Evolutionary conservation across 306 rosid species (phyloP), one percentile per base, ranked within the genome.

Genomic region (Cucurbita pepo): DNA sequence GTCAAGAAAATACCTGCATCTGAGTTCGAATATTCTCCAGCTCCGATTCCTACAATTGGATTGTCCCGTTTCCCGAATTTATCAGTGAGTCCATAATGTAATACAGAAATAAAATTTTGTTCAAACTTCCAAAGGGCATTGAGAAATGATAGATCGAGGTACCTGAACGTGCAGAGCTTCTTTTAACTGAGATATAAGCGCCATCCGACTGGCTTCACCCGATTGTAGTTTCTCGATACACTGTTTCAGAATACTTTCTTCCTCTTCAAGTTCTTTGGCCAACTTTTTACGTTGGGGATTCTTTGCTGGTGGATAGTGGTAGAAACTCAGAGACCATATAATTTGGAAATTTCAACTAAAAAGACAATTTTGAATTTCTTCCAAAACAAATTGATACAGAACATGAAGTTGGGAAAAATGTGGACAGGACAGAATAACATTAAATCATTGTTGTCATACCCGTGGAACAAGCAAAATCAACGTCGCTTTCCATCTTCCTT

Each of bases 91-190:
- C 56, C 38, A 53, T 55, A 36, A 22, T 9, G 78, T 67, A 70
- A 19, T 56, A 55, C 72, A 81, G 30, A 18, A 25, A 30, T 18
- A 59, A 21, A 66, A 53, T 77, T 58, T 77, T 36, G 48, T 43
- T 74, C 43, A 6, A 48, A 48, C 53, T 48, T 48, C 16, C 47
- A 54, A 19, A 60, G 48, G 48, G 60, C 21, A 77, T 8, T 71
- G 69, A 65, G 72, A n/a, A 9, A 74, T 4, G 22, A 43, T 37
- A 12, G 72, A 40, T 40, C 51, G n/a, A 54, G 43, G 22, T 81
- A 87, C 98, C 97, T 93, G 98, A 76, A 86, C 94, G 60, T 78
- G 84, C 70, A 90, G 81, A 36, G 91, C 96, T 80, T 87, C 98
- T 87, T 85, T 88, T 78, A 93, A 86, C 86, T 90, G 96, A 72